Percentiles rank a stretch among this genome's conserved stretches.
These are phyloP conservation scores for Balakata baccata DNA, from an alignment of 345 rosid species.

Conservation along the genomic window DNA sequence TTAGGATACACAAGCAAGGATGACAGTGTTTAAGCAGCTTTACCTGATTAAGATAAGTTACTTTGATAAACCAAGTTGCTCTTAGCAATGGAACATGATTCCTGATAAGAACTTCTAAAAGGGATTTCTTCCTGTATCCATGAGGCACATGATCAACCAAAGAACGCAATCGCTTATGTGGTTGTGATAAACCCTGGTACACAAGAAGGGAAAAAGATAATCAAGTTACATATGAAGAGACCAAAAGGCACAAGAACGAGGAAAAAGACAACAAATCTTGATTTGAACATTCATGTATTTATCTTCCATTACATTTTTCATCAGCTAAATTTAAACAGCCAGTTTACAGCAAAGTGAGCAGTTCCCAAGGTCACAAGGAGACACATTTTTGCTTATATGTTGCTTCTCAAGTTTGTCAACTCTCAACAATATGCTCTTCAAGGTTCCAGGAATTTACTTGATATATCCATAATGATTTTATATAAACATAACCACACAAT, in stretches of 20 bases:
- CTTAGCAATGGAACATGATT: conserved; percentile 91
- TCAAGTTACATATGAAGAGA: not conserved
- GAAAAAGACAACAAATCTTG: not conserved
- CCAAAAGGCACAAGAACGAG: not conserved
- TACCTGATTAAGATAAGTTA: conserved; percentile 97
- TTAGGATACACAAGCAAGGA: conserved; percentile 12
- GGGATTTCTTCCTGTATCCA: conserved; percentile 62
- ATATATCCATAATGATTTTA: not conserved
- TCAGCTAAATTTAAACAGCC: not conserved
- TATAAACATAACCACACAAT: not conserved
- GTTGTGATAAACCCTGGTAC: conserved; percentile 60
- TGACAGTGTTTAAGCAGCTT: not conserved
- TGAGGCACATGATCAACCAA: conserved; percentile 90
- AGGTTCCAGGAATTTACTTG: not conserved
- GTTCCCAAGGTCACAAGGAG: not conserved
- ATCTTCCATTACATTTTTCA: not conserved
- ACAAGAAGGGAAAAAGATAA: not conserved
- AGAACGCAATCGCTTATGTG: conserved; percentile 75
- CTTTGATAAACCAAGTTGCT: conserved; percentile 97
- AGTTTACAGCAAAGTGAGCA: not conserved
- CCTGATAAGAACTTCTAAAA: conserved; percentile 87
- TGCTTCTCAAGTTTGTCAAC: not conserved
- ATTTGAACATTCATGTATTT: not conserved
- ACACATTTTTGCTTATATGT: not conserved
- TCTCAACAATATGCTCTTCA: not conserved